A percentile compares a stretch with the other conserved stretches of the same genome.
phyloP scores from a whole-genome alignment of 225 moss, liverwort and hornwort species.

The Marchantia paleacea region DNA sequence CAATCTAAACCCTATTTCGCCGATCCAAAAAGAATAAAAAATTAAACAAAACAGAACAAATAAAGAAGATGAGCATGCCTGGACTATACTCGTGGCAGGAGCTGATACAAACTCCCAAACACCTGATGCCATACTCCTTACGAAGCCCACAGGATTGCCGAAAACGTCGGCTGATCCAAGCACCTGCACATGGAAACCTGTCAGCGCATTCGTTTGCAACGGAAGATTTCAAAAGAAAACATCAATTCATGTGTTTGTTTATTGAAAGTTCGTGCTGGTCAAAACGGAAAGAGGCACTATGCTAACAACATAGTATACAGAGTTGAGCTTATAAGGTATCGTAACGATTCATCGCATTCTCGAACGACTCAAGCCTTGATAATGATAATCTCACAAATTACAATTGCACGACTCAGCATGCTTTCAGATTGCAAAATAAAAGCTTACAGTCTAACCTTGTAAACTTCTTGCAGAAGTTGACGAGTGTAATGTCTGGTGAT shows the following conservation, averaged over 20 bases:
- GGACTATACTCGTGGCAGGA: slow-evolving; percentile 66
- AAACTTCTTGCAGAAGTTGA: slow-evolving; percentile 91
- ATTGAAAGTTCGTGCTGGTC: too few species aligned
- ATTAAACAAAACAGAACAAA: too few species aligned
- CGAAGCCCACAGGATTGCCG: slow-evolving; percentile 90
- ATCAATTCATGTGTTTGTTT: too few species aligned
- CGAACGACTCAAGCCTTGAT: not conserved
- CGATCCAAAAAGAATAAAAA: too few species aligned
- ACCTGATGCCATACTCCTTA: slow-evolving; percentile 81
- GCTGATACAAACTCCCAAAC: slow-evolving; percentile 97
- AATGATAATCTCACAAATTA: not conserved
- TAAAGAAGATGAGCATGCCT: slow-evolving; percentile 38
- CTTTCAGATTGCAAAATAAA: not conserved
- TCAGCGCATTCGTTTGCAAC: not conserved
- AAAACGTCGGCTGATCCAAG: slow-evolving; percentile 94
- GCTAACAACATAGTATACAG: too few species aligned
- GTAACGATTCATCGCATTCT: not conserved
- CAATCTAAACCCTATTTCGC: too few species aligned
- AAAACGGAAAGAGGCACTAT: too few species aligned
- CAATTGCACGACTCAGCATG: not conserved
- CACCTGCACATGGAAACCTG: slow-evolving; percentile 47
- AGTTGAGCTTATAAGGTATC: too few species aligned
- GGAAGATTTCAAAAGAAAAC: too few species aligned
- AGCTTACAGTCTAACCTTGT: slow-evolving; percentile 51
- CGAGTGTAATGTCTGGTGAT: slow-evolving; percentile 93